phyloP scores from a whole-genome alignment of 139 green algal genomes.

The Picochlorum sp. region DNA sequence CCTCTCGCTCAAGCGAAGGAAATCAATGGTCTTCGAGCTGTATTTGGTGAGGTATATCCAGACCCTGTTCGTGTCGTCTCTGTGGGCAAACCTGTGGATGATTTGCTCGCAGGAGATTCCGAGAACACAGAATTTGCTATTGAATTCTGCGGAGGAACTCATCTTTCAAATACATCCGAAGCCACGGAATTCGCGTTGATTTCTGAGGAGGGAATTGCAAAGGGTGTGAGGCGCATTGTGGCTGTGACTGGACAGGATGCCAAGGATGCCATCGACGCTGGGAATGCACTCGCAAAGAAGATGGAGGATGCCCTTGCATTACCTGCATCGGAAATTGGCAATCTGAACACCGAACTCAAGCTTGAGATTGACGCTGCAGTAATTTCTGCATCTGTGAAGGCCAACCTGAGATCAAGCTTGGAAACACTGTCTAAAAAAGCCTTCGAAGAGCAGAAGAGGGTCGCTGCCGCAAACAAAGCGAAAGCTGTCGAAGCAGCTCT shows the following conservation, averaged over 20 bases:
- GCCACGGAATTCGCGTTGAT: slow-evolving; percentile 85
- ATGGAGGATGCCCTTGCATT: slow-evolving; percentile 36
- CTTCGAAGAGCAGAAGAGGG: slow-evolving; percentile 66
- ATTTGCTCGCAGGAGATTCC: slow-evolving; percentile 60
- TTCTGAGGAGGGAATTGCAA: slow-evolving; percentile 93
- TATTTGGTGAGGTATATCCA: slow-evolving; percentile 97
- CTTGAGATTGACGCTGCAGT: slow-evolving; percentile 45
- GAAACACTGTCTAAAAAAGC: slow-evolving; percentile 49
- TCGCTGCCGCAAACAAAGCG: slow-evolving; percentile 61
- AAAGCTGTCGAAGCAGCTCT: slow-evolving; percentile 35
- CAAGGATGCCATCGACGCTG: slow-evolving; percentile 51
- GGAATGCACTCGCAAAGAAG: slow-evolving; percentile 42
- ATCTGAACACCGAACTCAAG: slow-evolving; percentile 45
- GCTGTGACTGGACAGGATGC: slow-evolving; percentile 75
- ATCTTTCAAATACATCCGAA: slow-evolving; percentile 77
- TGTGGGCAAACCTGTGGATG: slow-evolving; percentile 74
- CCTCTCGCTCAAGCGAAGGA: slow-evolving; percentile 63
- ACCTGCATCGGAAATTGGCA: slow-evolving; percentile 30
- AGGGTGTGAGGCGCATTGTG: slow-evolving; percentile 74
- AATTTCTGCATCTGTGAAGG: slow-evolving; percentile 68
- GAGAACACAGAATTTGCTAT: slow-evolving; percentile 49
- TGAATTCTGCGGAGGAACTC: slow-evolving; percentile 97
- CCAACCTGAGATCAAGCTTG: slow-evolving; percentile 55
- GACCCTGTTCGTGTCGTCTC: slow-evolving; percentile 95
- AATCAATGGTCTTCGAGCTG: slow-evolving; percentile 84